phyloP scores from a whole-genome alignment of 1,139 yeast species.

The Magnusiomyces fungicola region DNA sequence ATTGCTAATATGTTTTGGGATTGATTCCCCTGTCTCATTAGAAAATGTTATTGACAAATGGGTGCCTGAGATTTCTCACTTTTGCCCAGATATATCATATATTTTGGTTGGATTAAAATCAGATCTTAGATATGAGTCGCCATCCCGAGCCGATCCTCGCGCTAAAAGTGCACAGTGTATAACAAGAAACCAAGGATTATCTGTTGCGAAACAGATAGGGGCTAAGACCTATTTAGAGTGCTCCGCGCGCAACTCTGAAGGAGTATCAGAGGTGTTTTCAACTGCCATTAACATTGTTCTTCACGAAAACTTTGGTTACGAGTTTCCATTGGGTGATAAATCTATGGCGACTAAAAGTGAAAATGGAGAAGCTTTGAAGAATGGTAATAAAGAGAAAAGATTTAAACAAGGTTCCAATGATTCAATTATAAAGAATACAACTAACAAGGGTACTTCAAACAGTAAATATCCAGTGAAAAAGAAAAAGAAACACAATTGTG shows the following conservation, averaged over 20 bases:
- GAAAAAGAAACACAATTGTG: too few species aligned
- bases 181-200: slow-evolving; percentile 38
- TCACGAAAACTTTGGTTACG: slow-evolving; percentile 14
- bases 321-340: too few species aligned
- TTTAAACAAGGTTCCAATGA: too few species aligned
- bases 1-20: slow-evolving; percentile 65
- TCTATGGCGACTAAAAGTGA: too few species aligned
- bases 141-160: slow-evolving; percentile 25
- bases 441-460: too few species aligned
- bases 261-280: slow-evolving; percentile 62
- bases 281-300: slow-evolving; percentile 25
- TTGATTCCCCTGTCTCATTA: slow-evolving; percentile 56
- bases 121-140: slow-evolving; percentile 45
- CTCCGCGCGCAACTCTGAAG: slow-evolving; percentile 64
- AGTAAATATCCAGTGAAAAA: too few species aligned
- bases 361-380: too few species aligned
- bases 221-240: slow-evolving; percentile 75
- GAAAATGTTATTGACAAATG: slow-evolving; percentile 73
- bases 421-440: too few species aligned
- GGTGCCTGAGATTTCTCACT: slow-evolving; percentile 81
- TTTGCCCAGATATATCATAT: slow-evolving; percentile 73
- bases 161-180: slow-evolving; percentile 38
- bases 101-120: slow-evolving; percentile 73
- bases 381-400: too few species aligned
- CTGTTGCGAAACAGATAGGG: slow-evolving; percentile 55